These are phyloP conservation scores for Dimargaris verticillata DNA, from an alignment of 192 early-diverging fungal genomes.

Conservation along the genomic window DNA sequence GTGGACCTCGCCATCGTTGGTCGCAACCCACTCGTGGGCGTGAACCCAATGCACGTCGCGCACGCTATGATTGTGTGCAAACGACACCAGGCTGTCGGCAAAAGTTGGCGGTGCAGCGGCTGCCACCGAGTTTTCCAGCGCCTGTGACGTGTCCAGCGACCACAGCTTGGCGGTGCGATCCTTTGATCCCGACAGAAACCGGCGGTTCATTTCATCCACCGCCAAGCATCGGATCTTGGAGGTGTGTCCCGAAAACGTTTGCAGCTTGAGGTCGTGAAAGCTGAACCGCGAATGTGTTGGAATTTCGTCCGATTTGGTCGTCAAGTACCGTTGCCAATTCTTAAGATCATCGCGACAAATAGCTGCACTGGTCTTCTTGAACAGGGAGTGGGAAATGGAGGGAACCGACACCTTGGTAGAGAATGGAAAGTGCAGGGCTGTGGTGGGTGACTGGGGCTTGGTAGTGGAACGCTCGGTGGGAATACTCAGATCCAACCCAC, in stretches of 20 bases:
- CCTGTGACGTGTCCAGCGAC: conserved; percentile 37
- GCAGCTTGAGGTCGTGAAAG: conserved; percentile 6
- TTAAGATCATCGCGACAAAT: conserved; percentile 4
- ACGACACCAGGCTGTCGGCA: background rate
- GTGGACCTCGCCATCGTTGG: background rate
- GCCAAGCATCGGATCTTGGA: conserved; percentile 30
- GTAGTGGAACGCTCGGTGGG: background rate
- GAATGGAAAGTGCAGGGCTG: background rate
- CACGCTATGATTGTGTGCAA: background rate
- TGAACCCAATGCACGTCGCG: conserved; percentile 6
- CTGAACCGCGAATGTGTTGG: background rate
- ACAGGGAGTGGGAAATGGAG: conserved; percentile 4
- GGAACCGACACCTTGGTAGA: background rate
- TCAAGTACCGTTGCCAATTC: conserved; percentile 9
- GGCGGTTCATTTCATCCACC: conserved; percentile 30
- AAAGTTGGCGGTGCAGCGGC: background rate
- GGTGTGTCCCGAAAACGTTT: conserved; percentile 23
- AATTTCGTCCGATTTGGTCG: conserved; percentile 7
- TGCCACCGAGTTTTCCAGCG: conserved; percentile 20
- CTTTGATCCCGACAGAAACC: conserved; percentile 39
- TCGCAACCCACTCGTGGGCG: conserved; percentile 4
- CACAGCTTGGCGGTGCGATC: conserved; percentile 46
- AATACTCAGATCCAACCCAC: background rate
- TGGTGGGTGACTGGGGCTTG: background rate
- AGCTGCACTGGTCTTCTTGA: background rate